phyloP scores from a whole-genome alignment of 148 eudicot species.

The Nepenthes mirabilis region DNA sequence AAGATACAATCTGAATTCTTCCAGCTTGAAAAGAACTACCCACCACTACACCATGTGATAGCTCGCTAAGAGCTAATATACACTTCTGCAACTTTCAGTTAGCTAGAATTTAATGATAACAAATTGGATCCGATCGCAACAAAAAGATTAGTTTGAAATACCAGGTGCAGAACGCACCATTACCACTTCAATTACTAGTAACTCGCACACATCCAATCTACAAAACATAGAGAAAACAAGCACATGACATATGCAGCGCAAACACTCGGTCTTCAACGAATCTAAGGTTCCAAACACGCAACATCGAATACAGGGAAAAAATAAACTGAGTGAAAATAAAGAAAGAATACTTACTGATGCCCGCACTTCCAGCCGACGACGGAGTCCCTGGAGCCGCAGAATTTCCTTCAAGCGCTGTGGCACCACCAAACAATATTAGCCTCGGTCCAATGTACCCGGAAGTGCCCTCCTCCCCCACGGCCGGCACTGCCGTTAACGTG shows the following conservation, averaged over 20 bases:
- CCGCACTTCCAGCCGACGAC: conserved; percentile 91
- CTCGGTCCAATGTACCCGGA: conserved; percentile 79
- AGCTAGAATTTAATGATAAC: too few species aligned
- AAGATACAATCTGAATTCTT: too few species aligned
- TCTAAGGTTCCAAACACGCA: conserved; percentile 3
- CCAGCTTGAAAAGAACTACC: too few species aligned
- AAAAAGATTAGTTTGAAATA: background rate
- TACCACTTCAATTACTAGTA: background rate
- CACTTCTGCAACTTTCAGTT: too few species aligned
- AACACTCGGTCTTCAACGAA: background rate
- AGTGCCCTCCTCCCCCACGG: conserved; percentile 90
- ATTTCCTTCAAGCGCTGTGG: conserved; percentile 94
- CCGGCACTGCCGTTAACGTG: conserved; percentile 85
- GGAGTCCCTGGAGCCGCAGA: conserved; percentile 79
- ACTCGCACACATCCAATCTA: background rate
- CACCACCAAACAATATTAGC: conserved; percentile 86
- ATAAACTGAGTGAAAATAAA: background rate
- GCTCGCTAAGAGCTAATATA: too few species aligned
- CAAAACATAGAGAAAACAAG: too few species aligned
- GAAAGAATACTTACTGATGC: conserved; percentile 57
- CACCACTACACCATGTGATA: too few species aligned
- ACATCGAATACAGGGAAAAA: background rate
- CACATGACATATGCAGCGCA: too few species aligned
- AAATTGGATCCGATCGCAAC: background rate
- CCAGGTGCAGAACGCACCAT: background rate